These are phyloP conservation scores for Umbelopsis vinacea DNA, from an alignment of 192 early-diverging fungal genomes.

Conservation along the genomic window DNA sequence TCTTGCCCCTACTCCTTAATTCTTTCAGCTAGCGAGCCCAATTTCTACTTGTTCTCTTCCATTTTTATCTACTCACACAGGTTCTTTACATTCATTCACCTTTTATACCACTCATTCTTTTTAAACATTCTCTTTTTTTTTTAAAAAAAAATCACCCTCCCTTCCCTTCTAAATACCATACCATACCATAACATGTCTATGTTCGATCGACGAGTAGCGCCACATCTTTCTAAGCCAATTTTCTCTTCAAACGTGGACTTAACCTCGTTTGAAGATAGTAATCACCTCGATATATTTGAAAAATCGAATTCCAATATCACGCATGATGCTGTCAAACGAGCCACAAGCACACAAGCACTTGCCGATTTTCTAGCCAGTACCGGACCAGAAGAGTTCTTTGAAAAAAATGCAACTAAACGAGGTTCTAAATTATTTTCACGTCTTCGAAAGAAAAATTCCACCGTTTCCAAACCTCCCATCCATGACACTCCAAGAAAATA, in stretches of 20 bases:
- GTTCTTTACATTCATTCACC: background rate
- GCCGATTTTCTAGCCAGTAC: slow-evolving; percentile 42
- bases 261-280: background rate
- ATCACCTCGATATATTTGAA: background rate
- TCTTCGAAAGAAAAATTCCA: slow-evolving; percentile 29
- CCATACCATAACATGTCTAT: background rate
- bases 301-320: background rate
- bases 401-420: slow-evolving; percentile 12
- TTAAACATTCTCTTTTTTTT: background rate
- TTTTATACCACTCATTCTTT: background rate
- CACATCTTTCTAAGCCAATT: slow-evolving; percentile 14
- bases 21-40: background rate
- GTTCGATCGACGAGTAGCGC: background rate
- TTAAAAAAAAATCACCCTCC: background rate
- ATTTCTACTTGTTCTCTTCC: background rate
- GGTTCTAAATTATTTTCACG: slow-evolving; percentile 34
- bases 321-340: slow-evolving; percentile 3
- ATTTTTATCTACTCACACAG: background rate
- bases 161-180: background rate
- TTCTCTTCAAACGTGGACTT: slow-evolving; percentile 3
- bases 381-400: slow-evolving; percentile 41
- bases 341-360: slow-evolving; percentile 38
- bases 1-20: background rate
- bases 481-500: slow-evolving; percentile 15
- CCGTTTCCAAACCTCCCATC: slow-evolving; percentile 4